Evolutionary conservation across 306 rosid species (phyloP), one percentile per base, ranked within the genome.

Genomic region (Alnus glutinosa): DNA sequence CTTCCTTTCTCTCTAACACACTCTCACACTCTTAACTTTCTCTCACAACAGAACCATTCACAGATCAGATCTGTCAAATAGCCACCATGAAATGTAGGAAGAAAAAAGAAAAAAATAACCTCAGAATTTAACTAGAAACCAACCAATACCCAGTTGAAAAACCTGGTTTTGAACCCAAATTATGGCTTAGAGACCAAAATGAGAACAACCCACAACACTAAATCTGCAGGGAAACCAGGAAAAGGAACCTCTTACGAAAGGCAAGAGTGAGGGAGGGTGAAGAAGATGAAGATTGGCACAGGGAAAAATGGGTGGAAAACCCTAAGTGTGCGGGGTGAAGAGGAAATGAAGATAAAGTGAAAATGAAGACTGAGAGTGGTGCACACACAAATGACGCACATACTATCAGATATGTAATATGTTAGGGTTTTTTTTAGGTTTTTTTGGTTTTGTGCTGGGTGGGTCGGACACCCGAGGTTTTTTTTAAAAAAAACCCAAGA

Each of bases 11-110:
- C 74, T 66, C 51, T 49, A 0, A 50, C 54, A 55, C 78, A 28
- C 71, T 28, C 28, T 23, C 74, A 55, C 78, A 70, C 63, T 72
- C 19, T 19, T 74, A 81, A 73, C 87, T 79, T 83, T 81, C 80
- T 81, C 85, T 78, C 78, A 67, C 90, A 81, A 69, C 73, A 70
- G 81, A 92, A 85, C 66, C 77, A 75, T 64, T 87, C 89, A 89
- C 79, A 86, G 77, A 83, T 66, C 73, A 80, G 80, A 78, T 74
- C 69, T 68, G 68, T 59, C 64, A 58, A 74, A 18, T 16, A 76
- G 74, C 48, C 70, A 73, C 67, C 77, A 80, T 75, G 70, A 79
- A 75, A 80, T 54, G 81, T 71, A 23, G 28, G 28, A 23, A 30
- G 10, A 77, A 78, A 49, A 78, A 83, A 73, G 37, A 77, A 8